Evolutionary conservation across 2,329 filamentous ascomycete genomes (phyloP).

Genomic region (Amylocarpus encephaloides): DNA sequence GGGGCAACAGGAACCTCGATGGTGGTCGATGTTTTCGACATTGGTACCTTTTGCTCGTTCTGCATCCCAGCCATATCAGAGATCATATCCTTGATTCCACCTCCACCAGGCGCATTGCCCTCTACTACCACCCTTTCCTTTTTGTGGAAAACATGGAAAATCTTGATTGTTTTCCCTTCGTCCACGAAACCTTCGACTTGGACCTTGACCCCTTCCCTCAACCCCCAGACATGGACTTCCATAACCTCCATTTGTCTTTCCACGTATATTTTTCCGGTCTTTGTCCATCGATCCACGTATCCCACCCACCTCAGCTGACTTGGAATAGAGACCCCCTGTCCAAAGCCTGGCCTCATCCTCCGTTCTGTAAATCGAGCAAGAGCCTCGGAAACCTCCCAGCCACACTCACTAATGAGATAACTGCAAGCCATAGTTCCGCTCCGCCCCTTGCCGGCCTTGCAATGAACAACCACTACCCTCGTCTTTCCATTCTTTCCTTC

Average conservation of each 20-base stretch:
- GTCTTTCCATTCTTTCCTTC: conserved; percentile 26
- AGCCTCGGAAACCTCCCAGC: conserved; percentile 59
- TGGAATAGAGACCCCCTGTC: conserved; percentile 83
- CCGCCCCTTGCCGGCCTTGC: conserved; percentile 92
- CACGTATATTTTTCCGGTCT: conserved; percentile 68
- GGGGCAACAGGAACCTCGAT: background rate
- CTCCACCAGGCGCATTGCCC: conserved; percentile 44
- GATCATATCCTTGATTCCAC: conserved; percentile 44
- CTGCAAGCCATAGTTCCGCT: conserved; percentile 84
- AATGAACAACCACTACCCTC: conserved; percentile 85
- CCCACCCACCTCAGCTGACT: conserved; percentile 82
- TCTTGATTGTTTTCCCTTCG: conserved; percentile 80
- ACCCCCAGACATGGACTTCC: conserved; percentile 84
- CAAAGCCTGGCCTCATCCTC: conserved; percentile 85
- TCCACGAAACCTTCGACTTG: conserved; percentile 79
- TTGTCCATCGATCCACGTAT: conserved; percentile 84
- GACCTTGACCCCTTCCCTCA: conserved; percentile 82
- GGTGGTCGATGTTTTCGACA: conserved; percentile 13
- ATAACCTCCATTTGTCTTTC: conserved; percentile 78
- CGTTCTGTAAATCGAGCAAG: conserved; percentile 67
- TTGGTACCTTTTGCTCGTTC: conserved; percentile 21
- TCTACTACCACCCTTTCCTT: conserved; percentile 67
- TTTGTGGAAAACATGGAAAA: conserved; percentile 72
- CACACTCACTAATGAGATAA: conserved; percentile 84
- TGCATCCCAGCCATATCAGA: conserved; percentile 44